A percentile compares a stretch with the other conserved stretches of the same genome.
Evolutionary conservation across 1,284 basidiomycete species (phyloP).

Genomic region (Pseudozyma hubeiensis): DNA sequence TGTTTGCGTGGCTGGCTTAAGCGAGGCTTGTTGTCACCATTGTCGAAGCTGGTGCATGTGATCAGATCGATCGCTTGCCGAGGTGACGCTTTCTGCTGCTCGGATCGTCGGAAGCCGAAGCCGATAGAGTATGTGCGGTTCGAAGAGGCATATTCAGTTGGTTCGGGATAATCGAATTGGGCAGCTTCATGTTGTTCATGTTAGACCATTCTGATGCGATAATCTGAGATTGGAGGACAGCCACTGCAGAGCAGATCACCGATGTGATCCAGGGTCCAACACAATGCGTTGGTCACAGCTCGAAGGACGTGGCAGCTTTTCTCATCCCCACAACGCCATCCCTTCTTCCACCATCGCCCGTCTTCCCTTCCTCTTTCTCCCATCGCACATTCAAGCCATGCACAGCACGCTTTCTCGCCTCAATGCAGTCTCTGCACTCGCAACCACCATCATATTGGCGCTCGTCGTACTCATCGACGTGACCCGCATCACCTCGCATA

Average conservation of each 20-base stretch:
- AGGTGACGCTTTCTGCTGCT: too few relatives aligned
- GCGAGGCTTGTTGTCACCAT: too few relatives aligned
- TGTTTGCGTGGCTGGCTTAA: too few relatives aligned
- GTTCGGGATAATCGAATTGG: too few relatives aligned
- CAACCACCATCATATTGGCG: conserved; percentile 74
- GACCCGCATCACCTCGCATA: conserved; percentile 40
- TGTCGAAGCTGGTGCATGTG: too few relatives aligned
- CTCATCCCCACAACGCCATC: background rate
- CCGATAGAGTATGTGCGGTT: too few relatives aligned
- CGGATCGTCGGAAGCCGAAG: too few relatives aligned
- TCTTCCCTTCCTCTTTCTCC: background rate
- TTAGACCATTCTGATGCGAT: too few relatives aligned
- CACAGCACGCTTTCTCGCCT: conserved; percentile 75
- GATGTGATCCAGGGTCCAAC: background rate
- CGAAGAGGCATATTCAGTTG: too few relatives aligned
- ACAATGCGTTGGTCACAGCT: background rate
- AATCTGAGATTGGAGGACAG: too few relatives aligned
- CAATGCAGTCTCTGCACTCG: conserved; percentile 78
- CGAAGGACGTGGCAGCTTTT: conserved; percentile 2
- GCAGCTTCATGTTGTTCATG: too few relatives aligned
- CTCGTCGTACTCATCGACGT: conserved; percentile 70
- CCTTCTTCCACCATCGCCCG: background rate
- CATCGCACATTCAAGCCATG: conserved; percentile 5
- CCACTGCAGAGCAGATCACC: background rate
- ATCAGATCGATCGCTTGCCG: too few relatives aligned